phyloP scores from a whole-genome alignment of 179 eudicot genomes.

The Nepenthes alata region DNA sequence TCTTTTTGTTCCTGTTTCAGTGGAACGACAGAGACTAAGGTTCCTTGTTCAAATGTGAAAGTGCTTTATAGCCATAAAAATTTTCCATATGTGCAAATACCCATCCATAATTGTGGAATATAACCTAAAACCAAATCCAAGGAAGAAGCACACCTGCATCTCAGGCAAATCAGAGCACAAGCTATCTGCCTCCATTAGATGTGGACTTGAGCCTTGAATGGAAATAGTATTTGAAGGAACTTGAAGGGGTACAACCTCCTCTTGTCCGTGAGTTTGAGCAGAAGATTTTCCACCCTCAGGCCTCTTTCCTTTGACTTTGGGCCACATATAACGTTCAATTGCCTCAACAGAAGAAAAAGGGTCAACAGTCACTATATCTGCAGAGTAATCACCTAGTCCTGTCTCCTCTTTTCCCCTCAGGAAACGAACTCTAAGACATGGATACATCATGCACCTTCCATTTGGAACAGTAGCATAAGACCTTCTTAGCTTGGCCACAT shows the following conservation, averaged over 20 bases:
- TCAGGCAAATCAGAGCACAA: slow-evolving; percentile 22
- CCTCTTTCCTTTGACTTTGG: slow-evolving; percentile 33
- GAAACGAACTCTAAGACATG: slow-evolving; percentile 63
- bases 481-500: slow-evolving; percentile 28
- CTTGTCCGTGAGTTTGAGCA: slow-evolving; percentile 15
- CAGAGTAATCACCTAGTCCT: slow-evolving; percentile 39
- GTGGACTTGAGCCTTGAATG: slow-evolving; percentile 16
- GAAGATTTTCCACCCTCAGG: slow-evolving; percentile 14
- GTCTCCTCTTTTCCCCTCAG: slow-evolving; percentile 53
- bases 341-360: slow-evolving; percentile 66
- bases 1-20: too few relatives aligned
- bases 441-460: slow-evolving; percentile 38
- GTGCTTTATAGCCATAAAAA: too few relatives aligned
- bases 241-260: slow-evolving; percentile 17
- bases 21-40: neutral
- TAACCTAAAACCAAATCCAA: neutral
- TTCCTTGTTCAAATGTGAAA: neutral
- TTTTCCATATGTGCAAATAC: neutral
- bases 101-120: neutral
- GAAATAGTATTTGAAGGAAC: slow-evolving; percentile 20
- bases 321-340: slow-evolving; percentile 53
- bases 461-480: slow-evolving; percentile 63
- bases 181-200: slow-evolving; percentile 24
- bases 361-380: slow-evolving; percentile 58
- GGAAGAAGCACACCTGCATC: slow-evolving; percentile 31